Conservation (phyloP, 83 land plant species). For the Picea mariana region DNA sequence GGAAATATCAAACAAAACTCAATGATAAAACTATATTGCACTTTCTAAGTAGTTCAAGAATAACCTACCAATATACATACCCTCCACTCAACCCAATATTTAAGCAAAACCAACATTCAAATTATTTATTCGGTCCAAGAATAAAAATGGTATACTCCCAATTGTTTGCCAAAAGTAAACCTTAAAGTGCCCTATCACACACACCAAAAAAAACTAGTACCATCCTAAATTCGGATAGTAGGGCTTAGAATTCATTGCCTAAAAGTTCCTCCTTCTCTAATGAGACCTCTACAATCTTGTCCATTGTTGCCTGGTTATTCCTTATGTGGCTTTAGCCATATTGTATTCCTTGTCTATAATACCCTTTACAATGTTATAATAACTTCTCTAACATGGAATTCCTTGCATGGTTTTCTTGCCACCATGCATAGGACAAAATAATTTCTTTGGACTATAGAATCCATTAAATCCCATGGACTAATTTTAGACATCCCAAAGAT, state of each 20-base stretch:
- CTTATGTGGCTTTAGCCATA: slow-evolving; percentile 62
- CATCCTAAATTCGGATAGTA: slow-evolving; percentile 70
- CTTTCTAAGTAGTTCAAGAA: too few relatives aligned
- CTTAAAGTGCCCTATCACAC: too few relatives aligned
- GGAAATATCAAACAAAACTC: too few relatives aligned
- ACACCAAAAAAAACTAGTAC: slow-evolving; percentile 14
- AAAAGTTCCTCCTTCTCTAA: slow-evolving; percentile 82
- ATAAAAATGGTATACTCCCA: too few relatives aligned
- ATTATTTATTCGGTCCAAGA: too few relatives aligned
- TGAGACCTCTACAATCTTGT: slow-evolving; percentile 75
- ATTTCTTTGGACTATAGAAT: slow-evolving; percentile 62
- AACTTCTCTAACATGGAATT: slow-evolving; percentile 92
- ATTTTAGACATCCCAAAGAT: slow-evolving; percentile 89
- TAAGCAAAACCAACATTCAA: too few relatives aligned
- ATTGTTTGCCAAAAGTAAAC: too few relatives aligned
- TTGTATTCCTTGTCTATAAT: slow-evolving; percentile 77
- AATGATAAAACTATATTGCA: too few relatives aligned
- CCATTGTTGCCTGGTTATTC: slow-evolving; percentile 78
- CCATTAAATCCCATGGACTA: slow-evolving; percentile 85
- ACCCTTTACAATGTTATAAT: slow-evolving; percentile 76
- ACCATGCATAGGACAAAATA: slow-evolving; percentile 84
- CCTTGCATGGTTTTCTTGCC: slow-evolving; percentile 17
- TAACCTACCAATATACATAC: too few relatives aligned
- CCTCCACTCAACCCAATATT: too few relatives aligned
- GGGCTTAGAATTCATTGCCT: slow-evolving; percentile 82